phyloP scores from a whole-genome alignment of 2,329 filamentous ascomycete species.

The Nannizzia gypsea region DNA sequence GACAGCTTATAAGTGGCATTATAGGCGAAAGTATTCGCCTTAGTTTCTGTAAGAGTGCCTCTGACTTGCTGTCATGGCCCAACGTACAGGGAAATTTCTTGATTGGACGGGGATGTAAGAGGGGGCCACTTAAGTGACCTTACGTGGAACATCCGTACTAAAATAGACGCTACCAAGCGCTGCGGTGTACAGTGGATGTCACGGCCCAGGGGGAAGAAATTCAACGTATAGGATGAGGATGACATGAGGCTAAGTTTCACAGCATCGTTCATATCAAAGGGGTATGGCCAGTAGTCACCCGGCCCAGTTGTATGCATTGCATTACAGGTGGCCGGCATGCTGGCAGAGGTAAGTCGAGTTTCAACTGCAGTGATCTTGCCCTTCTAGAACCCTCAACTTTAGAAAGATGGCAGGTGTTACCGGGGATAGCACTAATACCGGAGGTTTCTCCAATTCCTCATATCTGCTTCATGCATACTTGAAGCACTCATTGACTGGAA shows the following conservation, averaged over 20 bases:
- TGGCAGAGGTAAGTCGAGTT: neutral
- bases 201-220: neutral
- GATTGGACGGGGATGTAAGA: neutral
- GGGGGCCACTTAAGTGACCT: neutral
- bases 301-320: neutral
- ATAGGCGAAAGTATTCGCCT: neutral
- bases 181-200: neutral
- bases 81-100: neutral
- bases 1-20: neutral
- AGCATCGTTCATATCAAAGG: neutral
- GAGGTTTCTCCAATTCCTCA: neutral
- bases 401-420: neutral
- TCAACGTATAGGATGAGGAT: neutral
- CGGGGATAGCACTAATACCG: neutral
- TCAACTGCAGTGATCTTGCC: neutral
- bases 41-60: neutral
- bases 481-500: neutral
- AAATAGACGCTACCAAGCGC: neutral
- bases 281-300: neutral
- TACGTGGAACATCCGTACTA: neutral
- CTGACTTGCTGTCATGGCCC: neutral
- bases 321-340: neutral
- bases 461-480: neutral
- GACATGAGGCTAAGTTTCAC: neutral
- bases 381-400: neutral